These are phyloP conservation scores for Ochetophila trinervis DNA, from an alignment of 306 rosid species.

Conservation along the genomic window DNA sequence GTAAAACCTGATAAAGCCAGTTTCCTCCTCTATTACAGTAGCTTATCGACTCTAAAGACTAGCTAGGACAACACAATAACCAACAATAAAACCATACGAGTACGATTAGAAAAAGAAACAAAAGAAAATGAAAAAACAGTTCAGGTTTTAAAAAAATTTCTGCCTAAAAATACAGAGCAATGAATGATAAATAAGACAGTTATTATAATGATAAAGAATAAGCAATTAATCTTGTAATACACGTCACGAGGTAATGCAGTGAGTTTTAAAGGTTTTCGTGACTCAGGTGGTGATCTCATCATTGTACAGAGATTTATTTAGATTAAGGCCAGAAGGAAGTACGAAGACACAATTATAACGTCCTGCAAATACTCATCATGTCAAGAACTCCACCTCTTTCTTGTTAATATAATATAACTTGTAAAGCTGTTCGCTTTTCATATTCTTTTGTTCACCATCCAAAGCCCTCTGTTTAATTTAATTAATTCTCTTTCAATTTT, in stretches of 20 bases:
- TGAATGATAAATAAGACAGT: conserved; percentile 3
- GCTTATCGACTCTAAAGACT: too few species aligned
- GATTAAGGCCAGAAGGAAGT: conserved; percentile 33
- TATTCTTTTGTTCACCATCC: too few species aligned
- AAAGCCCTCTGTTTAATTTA: not conserved
- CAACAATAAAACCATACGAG: too few species aligned
- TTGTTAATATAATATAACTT: conserved; percentile 4
- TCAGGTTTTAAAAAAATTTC: not conserved
- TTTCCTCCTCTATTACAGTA: too few species aligned
- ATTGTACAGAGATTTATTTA: conserved; percentile 22
- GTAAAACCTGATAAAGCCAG: too few species aligned
- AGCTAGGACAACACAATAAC: too few species aligned
- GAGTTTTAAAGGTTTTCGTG: conserved; percentile 9
- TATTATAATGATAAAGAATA: conserved; percentile 1
- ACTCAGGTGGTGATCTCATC: conserved; percentile 34
- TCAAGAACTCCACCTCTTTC: conserved; percentile 18
- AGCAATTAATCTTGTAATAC: conserved; percentile 7
- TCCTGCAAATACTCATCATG: conserved; percentile 30
- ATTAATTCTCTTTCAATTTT: not conserved
- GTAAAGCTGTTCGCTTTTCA: too few species aligned
- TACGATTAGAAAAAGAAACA: too few species aligned
- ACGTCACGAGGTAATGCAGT: conserved; percentile 8
- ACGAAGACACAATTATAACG: conserved; percentile 40
- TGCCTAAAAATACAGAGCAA: too few species aligned
- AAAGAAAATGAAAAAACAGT: not conserved